phyloP scores from a whole-genome alignment of 495 filamentous ascomycete species.

The Evansstolkia leycettana region DNA sequence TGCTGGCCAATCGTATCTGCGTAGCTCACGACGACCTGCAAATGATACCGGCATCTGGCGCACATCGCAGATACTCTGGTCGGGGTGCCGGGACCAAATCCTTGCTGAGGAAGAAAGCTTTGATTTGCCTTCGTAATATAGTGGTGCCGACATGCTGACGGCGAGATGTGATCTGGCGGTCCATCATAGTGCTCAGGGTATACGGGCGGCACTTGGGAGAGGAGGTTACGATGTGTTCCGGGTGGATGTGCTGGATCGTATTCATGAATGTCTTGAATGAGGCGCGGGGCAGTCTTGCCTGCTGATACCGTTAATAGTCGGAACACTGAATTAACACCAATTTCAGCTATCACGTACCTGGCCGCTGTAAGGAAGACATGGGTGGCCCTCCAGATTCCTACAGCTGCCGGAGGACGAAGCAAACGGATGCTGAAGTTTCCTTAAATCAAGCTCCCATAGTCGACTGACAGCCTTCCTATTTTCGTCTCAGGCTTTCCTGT shows the following conservation, averaged over 20 bases:
- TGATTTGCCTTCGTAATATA: constrained; percentile 44
- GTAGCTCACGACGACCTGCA: constrained; percentile 38
- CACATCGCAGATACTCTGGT: constrained; percentile 45
- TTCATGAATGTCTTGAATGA: constrained; percentile 42
- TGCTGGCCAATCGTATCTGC: constrained; percentile 9
- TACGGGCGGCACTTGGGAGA: constrained; percentile 38
- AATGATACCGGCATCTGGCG: constrained; percentile 41
- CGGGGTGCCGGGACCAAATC: constrained; percentile 20
- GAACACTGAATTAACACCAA: not conserved
- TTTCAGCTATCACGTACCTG: constrained; percentile 17
- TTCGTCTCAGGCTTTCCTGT: no score
- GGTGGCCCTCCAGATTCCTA: constrained; percentile 9
- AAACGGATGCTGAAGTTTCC: not conserved
- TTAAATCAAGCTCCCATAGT: not conserved
- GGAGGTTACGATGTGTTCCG: constrained; percentile 36
- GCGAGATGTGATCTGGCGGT: constrained; percentile 20
- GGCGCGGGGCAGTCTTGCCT: constrained; percentile 53
- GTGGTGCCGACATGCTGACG: constrained; percentile 39
- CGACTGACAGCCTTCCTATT: no score
- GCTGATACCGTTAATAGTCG: constrained; percentile 6
- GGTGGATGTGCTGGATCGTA: constrained; percentile 43
- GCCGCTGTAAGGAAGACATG: constrained; percentile 23
- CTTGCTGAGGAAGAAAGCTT: constrained; percentile 29
- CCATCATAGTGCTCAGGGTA: constrained; percentile 20
- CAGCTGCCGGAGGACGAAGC: constrained; percentile 4